Evolutionary conservation across 441 rosid species (phyloP).

Genomic region (Eruca vesicaria): DNA sequence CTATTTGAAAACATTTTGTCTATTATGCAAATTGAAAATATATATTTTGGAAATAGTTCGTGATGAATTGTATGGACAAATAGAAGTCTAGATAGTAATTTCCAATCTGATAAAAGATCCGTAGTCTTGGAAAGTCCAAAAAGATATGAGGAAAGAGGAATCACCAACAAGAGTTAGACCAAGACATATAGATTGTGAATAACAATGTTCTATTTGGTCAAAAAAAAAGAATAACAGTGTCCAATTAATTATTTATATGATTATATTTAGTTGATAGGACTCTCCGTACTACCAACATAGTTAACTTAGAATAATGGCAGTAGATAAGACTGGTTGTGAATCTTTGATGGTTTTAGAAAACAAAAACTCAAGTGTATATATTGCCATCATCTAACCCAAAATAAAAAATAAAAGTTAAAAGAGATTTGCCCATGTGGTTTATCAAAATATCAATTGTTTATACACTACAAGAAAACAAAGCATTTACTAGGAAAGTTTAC

Average conservation of each 20-base stretch:
- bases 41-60: not conserved
- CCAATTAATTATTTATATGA: not conserved
- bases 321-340: not conserved
- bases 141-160: not conserved
- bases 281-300: not conserved
- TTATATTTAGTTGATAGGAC: not conserved
- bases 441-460: too few relatives aligned
- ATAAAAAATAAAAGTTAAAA: not conserved
- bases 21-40: not conserved
- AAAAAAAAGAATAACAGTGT: not conserved
- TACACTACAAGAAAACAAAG: too few relatives aligned
- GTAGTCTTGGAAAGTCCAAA: not conserved
- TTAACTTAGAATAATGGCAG: not conserved
- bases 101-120: not conserved
- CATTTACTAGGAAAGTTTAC: too few relatives aligned
- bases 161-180: not conserved
- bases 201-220: not conserved
- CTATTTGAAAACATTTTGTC: not conserved
- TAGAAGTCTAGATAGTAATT: not conserved
- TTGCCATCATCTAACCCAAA: not conserved
- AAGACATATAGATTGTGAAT: not conserved
- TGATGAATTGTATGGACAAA: not conserved
- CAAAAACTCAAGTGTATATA: not conserved
- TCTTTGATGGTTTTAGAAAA: not conserved
- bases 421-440: not conserved